A percentile compares a stretch with the other conserved stretches of the same genome.
Evolutionary conservation across 306 rosid genomes (phyloP).

Genomic region (Rosa persica): DNA sequence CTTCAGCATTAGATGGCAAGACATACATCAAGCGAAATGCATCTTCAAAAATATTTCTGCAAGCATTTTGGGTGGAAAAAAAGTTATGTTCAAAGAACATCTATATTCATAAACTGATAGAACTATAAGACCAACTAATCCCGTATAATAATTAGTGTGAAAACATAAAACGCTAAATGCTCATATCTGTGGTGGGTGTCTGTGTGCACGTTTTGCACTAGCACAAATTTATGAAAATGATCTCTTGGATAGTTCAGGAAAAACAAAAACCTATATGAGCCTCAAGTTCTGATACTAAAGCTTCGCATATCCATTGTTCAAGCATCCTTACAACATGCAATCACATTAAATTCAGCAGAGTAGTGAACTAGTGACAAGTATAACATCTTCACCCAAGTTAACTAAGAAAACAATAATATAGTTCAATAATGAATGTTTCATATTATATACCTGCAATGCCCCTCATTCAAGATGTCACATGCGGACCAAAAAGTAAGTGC

Average conservation of each 20-base stretch:
- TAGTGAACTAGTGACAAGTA: not conserved
- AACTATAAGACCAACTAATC: not conserved
- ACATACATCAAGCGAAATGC: constrained; percentile 70
- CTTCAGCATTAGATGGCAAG: constrained; percentile 59
- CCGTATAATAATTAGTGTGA: not conserved
- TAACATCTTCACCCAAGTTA: not conserved
- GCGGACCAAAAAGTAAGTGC: constrained; percentile 85
- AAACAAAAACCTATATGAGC: not conserved
- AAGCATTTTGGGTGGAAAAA: constrained; percentile 22
- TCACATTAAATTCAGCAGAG: not conserved
- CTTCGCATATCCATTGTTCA: not conserved
- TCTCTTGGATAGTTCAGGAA: not conserved
- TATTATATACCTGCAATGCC: constrained; percentile 75
- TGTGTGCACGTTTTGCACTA: not conserved
- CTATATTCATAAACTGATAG: constrained; percentile 8
- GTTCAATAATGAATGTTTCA: not conserved
- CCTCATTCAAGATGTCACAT: constrained; percentile 91
- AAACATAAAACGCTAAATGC: not conserved
- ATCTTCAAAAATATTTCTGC: constrained; percentile 77
- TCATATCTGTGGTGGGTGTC: not conserved
- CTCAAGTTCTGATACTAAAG: not conserved
- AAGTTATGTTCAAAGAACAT: constrained; percentile 9
- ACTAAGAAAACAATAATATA: not conserved
- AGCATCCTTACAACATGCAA: not conserved
- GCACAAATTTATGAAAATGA: not conserved